These are phyloP conservation scores for Stylonectria norvegica DNA, from an alignment of 2,329 filamentous ascomycete genomes.

Conservation along the genomic window DNA sequence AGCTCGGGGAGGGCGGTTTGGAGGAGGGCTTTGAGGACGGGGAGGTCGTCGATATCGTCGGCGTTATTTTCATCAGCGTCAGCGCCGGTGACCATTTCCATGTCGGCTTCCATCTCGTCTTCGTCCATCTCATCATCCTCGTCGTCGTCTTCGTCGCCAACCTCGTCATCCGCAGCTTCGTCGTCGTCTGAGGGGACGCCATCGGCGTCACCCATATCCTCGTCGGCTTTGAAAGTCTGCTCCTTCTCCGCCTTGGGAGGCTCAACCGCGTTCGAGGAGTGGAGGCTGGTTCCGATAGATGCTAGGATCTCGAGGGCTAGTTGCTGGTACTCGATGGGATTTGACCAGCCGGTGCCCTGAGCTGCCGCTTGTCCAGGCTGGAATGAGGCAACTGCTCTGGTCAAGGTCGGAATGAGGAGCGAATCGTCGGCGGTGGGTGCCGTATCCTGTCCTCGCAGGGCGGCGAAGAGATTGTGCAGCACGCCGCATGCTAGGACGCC, in stretches of 20 bases:
- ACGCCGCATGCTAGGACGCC: constrained; percentile 58
- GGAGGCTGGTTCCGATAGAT: constrained; percentile 59
- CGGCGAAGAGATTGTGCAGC: constrained; percentile 59
- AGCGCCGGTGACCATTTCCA: constrained; percentile 59
- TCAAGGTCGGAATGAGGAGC: constrained; percentile 35
- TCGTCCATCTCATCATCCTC: constrained; percentile 54
- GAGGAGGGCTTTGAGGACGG: constrained; percentile 47
- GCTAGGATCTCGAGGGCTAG: constrained; percentile 61
- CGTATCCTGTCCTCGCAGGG: constrained; percentile 30
- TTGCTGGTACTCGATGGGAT: constrained; percentile 46
- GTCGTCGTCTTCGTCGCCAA: constrained; percentile 34
- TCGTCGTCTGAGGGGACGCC: constrained; percentile 37
- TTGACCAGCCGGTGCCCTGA: constrained; percentile 37
- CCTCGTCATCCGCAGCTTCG: constrained; percentile 35
- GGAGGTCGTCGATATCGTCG: constrained; percentile 46
- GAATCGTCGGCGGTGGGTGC: constrained; percentile 33
- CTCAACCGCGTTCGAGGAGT: constrained; percentile 41
- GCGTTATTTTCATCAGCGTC: constrained; percentile 39
- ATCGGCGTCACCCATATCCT: constrained; percentile 37
- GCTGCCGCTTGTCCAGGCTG: constrained; percentile 23
- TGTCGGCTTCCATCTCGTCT: constrained; percentile 59
- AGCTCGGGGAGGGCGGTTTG: constrained; percentile 40
- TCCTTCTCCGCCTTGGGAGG: constrained; percentile 35
- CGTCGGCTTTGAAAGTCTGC: constrained; percentile 38
- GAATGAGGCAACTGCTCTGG: constrained; percentile 29